A percentile compares a stretch with the other conserved stretches of the same genome.
Conservation (phyloP, 2,329 filamentous ascomycete species). For the Exophiala viscosa region DNA sequence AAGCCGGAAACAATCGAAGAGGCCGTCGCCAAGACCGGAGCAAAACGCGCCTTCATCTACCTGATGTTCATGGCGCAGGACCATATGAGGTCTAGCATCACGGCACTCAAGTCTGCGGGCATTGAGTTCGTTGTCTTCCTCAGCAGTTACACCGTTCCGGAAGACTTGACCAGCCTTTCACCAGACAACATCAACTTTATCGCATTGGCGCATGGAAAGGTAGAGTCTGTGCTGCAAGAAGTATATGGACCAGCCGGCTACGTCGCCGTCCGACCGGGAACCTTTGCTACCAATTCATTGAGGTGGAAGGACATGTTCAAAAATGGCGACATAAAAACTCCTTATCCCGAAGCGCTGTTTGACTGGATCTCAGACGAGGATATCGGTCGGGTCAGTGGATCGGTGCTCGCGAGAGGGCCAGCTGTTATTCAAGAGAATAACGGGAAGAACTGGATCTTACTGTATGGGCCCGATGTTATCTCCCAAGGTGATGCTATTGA, state of each 20-base stretch:
- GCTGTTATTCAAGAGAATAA: background rate
- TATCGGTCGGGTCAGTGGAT: background rate
- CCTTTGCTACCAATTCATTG: background rate
- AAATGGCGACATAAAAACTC: background rate
- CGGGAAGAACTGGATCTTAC: background rate
- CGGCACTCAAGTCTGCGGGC: conserved; percentile 45
- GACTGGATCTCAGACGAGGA: background rate
- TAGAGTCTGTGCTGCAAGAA: background rate
- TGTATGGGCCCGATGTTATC: background rate
- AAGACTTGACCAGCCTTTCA: conserved; percentile 4
- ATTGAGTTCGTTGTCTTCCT: conserved; percentile 46
- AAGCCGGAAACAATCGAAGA: conserved; percentile 39
- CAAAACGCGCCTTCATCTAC: conserved; percentile 51
- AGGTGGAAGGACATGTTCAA: background rate
- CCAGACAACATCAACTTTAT: conserved; percentile 21
- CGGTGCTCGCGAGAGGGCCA: background rate
- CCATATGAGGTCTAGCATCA: conserved; percentile 39
- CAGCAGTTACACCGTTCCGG: conserved; percentile 38
- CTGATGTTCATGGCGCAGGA: conserved; percentile 33
- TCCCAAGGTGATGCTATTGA: background rate
- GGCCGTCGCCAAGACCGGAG: conserved; percentile 42
- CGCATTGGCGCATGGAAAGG: background rate
- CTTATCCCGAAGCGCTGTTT: background rate
- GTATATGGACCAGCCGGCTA: background rate
- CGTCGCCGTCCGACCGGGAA: background rate